Percentiles rank a stretch among this genome's conserved stretches.
Conservation (phyloP, 768 basidiomycete genomes). For the Cystobasidium onofrii region DNA sequence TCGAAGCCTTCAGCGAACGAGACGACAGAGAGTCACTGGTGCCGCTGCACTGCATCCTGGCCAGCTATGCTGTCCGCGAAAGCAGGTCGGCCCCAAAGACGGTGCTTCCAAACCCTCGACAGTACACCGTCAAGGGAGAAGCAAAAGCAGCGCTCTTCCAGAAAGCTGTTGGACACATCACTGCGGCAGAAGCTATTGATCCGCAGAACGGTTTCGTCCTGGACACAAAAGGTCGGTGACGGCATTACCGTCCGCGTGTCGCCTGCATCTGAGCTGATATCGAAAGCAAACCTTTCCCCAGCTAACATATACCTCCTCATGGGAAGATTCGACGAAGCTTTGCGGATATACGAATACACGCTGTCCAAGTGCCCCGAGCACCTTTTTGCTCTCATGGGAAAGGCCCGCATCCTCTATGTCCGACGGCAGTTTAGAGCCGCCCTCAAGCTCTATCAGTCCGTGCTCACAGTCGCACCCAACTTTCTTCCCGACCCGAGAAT, state of each 20-base stretch:
- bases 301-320: conserved; percentile 52
- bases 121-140: conserved; percentile 44
- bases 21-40: conserved; percentile 55
- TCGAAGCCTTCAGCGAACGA: conserved; percentile 43
- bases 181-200: neutral
- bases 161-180: neutral
- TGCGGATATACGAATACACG: conserved; percentile 71
- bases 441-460: conserved; percentile 74
- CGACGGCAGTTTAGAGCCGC: conserved; percentile 68
- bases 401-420: conserved; percentile 80
- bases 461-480: conserved; percentile 67
- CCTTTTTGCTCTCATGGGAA: conserved; percentile 55
- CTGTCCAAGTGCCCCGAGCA: conserved; percentile 73
- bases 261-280: neutral
- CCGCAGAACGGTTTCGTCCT: conserved; percentile 17
- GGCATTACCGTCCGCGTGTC: no score
- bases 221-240: conserved; percentile 10
- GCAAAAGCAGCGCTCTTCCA: neutral
- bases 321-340: conserved; percentile 70
- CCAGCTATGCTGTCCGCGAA: conserved; percentile 71
- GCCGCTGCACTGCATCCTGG: conserved; percentile 70
- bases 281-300: neutral
- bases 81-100: conserved; percentile 78
- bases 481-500: conserved; percentile 88
- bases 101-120: conserved; percentile 64